Evolutionary conservation across 768 basidiomycete species (phyloP), one percentile per base, ranked within the genome.

Genomic region (Cystofilobasidium macerans): DNA sequence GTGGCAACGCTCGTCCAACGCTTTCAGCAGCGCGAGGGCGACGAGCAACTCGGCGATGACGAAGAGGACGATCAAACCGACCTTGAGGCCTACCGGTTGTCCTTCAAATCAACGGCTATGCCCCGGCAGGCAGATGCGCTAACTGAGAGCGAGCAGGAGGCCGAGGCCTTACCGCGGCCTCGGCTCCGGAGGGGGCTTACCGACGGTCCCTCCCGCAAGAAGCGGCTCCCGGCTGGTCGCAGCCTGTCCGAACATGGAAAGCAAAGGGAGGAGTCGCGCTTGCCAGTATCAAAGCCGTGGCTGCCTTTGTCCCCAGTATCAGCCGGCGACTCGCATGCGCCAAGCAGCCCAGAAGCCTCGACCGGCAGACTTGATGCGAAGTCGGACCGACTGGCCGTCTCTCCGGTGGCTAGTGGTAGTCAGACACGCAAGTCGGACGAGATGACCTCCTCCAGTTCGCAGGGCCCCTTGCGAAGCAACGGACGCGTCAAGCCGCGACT

Each of bases 71-170:
- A 68, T 24, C 30, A 60, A 5, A n/a, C n/a, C n/a, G 56, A 62
- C 26, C 40, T 58, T 18, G 33, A 32, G 45, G 48, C 45, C 35
- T 54, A 20, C 61, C 67, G 5, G 24, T 64, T 33, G 20, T 57
- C 33, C 18, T 47, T 61, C 62, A 68, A 54, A 22, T n/a, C 54
- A 22, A 24, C 32, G 18, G 16, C 48, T 45, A 9, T 32, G 11
- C n/a, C 47, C 40, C 67, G 62, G n/a, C 33, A 22, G 26, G 30
- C 36, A 7, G 67, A 59, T 13, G 28, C 47, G 1, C 20, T 42
- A 1, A 58, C 67, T 3, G 67, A 68, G 62, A 63, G 61, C 24
- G 67, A 68, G 36, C 56, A 51, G 42, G 62, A 68, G 35, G 38
- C 26, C 11, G 58, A 61, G 24, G 3, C 40, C 6, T 13, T 20